phyloP scores from a whole-genome alignment of 75 land plant genomes.

The Adiantum capillusveneris region DNA sequence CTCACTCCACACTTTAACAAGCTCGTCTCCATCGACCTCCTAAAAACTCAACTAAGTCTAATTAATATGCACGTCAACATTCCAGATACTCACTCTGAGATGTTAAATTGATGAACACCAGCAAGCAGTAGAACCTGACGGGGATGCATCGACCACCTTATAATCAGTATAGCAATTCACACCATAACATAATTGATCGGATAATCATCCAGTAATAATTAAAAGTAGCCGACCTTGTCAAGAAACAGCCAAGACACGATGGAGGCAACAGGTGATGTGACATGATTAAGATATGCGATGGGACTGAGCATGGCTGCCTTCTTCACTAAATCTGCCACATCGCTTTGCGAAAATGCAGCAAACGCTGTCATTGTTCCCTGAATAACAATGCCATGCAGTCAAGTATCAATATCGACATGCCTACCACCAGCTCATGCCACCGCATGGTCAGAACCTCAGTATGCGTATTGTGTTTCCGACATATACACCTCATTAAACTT shows the following conservation, averaged over 20 bases:
- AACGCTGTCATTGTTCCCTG: constrained; percentile 69
- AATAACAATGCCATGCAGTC: not conserved
- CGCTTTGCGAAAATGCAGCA: constrained; percentile 41
- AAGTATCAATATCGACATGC: too few species aligned
- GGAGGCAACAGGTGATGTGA: constrained; percentile 35
- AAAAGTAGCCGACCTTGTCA: constrained; percentile 69
- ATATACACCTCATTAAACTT: too few species aligned
- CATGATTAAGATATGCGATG: constrained; percentile 44
- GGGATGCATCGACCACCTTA: not conserved
- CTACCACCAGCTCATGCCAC: too few species aligned
- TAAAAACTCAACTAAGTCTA: too few species aligned
- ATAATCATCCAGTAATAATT: too few species aligned
- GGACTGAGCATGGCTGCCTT: constrained; percentile 70
- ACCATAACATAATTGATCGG: too few species aligned
- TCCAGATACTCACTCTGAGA: constrained; percentile 13
- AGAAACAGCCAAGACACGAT: constrained; percentile 37
- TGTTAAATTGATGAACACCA: constrained; percentile 19
- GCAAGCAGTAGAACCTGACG: constrained; percentile 11
- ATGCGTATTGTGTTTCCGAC: too few species aligned
- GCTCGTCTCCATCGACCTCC: too few species aligned
- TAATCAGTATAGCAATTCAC: too few species aligned
- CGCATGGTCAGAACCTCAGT: too few species aligned
- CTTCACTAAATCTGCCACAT: constrained; percentile 24
- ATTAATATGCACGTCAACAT: too few species aligned
- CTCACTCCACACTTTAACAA: too few species aligned